Evolutionary conservation across 192 early-diverging fungal genomes (phyloP), one percentile per base, ranked within the genome.

Genomic region (Coemansia asiatica): DNA sequence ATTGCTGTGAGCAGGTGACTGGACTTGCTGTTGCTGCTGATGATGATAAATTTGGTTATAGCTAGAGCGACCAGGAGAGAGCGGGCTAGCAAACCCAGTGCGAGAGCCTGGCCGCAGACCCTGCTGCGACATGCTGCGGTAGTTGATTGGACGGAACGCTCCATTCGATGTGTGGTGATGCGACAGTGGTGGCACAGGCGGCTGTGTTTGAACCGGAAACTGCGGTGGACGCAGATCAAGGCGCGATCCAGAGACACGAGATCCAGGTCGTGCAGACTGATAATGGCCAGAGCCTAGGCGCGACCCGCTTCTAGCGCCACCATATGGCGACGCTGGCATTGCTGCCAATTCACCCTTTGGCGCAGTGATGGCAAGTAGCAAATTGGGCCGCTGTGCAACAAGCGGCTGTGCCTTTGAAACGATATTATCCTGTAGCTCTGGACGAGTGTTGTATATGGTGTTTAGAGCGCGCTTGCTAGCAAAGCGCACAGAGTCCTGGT

Each of bases 401-500:
- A 77, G 61, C 3, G 47, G 21, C 25, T 71, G 74, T 0, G 69
- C 80, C 25, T 22, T 33, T 4, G 67, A 7, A n/a, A 82, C 55
- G 35, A 82, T 71, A 9, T 76, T 57, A 25, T 74, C 68, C 48
- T 77, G 80, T 1, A 82, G 49, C 40, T 77, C 75, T 25, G 80
- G 61, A n/a, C 65, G 75, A 15, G 61, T 31, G 40, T 74, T 65
- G 59, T 82, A 82, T 28, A 77, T 77, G 2, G 71, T 74, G 68
- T 82, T 76, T 18, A 82, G 54, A 16, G 68, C 80, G 19, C 75
- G 70, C 65, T 74, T 77, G 54, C 64, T 62, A 22, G 75, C 68
- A 66, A 82, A 74, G 16, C 80, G 67, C 49, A 82, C 75, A 5
- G 80, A 68, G 13, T 82, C 80, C 50, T 82, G 80, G 68, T 47